Evolutionary conservation across 1,284 basidiomycete genomes (phyloP), one percentile per base, ranked within the genome.

Genomic region (Schizophyllum commune): DNA sequence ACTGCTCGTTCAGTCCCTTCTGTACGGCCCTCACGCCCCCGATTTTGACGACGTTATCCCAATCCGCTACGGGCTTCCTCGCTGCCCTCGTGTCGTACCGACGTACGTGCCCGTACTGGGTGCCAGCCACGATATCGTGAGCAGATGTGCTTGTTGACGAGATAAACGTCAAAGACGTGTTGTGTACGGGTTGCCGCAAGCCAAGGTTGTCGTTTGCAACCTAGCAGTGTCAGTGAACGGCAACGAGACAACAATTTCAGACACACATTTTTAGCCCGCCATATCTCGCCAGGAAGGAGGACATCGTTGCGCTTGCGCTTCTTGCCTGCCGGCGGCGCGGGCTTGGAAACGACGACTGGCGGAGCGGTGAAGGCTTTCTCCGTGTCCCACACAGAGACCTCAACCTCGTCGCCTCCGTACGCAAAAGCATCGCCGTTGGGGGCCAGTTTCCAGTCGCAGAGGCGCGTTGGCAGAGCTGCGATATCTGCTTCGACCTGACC

Each of bases 321-420:
- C 68, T 81, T 84, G 13, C 69, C 64, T 9, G 71, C 63, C 0
- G 65, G 54, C 21, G 58, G 27, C 3, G 27, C 39, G 60, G 63
- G 57, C 13, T 39, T 32, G 15, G 66, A 21, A 56, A 27, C 27
- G 27, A 27, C 27, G 27, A 27, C 27, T 3, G 63, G 60, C 52
- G 61, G 61, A 9, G 66, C 57, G 5, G 63, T 61, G 65, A 96
- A 92, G 0, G 91, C 85, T 53, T 76, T 72, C 68, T 92, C 87
- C 2, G 84, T 80, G 68, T 92, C 81, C 89, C 91, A 96, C 1
- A 95, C 69, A 0, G 91, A 93, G 2, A 94, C 72, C 62, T 95
- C 92, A 17, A 96, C 90, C 72, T 96, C 94, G 67, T 95, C 88
- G 3, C 94, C 94, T 5, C 89, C 94, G 64, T 93, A 89, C 0